Percentiles rank a stretch among this genome's conserved stretches.
These are phyloP conservation scores for Paramecium tetraurelia DNA, from an alignment of 73 alveolate genomes.

Conservation along the genomic window DNA sequence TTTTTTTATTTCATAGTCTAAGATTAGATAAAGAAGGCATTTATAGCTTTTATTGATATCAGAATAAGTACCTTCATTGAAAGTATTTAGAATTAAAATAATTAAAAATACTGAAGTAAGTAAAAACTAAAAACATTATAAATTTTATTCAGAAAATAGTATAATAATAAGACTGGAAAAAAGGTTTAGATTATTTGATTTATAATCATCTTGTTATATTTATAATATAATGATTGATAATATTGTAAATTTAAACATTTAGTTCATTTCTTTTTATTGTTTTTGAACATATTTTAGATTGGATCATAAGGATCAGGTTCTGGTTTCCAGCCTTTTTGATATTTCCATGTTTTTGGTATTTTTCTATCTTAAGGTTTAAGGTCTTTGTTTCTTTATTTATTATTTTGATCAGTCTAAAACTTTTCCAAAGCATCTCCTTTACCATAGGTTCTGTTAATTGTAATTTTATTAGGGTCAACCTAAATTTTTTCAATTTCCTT, in stretches of 20 bases:
- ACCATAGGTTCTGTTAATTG: constrained; percentile 55
- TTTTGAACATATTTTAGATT: constrained; percentile 40
- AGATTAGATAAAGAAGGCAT: too few relatives aligned
- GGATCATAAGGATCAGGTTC: constrained; percentile 63
- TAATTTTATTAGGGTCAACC: constrained; percentile 46
- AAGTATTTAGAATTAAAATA: too few relatives aligned
- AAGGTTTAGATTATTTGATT: neutral
- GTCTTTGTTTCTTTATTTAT: constrained; percentile 50
- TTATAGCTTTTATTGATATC: too few relatives aligned
- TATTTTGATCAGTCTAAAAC: constrained; percentile 6
- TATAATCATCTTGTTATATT: neutral
- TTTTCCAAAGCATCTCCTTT: constrained; percentile 54
- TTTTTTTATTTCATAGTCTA: neutral
- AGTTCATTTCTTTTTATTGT: neutral
- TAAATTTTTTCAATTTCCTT: constrained; percentile 31
- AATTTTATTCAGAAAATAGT: too few relatives aligned
- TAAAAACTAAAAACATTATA: too few relatives aligned
- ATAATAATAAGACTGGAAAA: neutral
- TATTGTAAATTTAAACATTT: neutral
- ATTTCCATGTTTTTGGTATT: constrained; percentile 54
- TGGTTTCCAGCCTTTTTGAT: constrained; percentile 57
- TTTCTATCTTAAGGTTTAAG: constrained; percentile 58
- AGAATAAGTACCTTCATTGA: neutral
- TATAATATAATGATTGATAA: neutral
- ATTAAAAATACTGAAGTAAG: too few relatives aligned